Evolutionary conservation across 2,329 filamentous ascomycete species (phyloP), one percentile per base, ranked within the genome.

Genomic region (Colletotrichum graminicola): DNA sequence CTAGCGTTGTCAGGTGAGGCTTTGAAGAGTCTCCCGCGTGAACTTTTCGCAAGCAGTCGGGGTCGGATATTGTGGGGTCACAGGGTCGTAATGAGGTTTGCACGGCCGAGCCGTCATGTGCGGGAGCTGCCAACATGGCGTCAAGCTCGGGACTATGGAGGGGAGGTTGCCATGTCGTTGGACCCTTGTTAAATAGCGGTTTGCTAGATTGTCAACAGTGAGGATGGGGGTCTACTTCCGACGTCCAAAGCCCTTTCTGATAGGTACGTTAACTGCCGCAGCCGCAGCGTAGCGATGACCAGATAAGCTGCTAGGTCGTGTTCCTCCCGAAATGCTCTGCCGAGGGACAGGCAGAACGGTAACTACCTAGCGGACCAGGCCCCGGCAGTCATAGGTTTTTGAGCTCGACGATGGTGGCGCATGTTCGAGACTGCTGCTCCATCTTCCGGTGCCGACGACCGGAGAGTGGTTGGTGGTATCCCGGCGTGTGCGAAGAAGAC

Each of bases 351-450:
- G 32, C 59, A 49, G 51, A 32, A 64, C 55, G 49, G 62, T n/a
- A 67, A 49, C 32, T n/a, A 67, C 41, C 32, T 60, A 49, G 59
- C 49, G 36, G 36, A 16, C 57, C 59, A 45, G 45, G 64, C 49
- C 34, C 45, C 14, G 56, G 55, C 51, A 54, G 39, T 34, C 52
- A 47, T 36, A 29, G 65, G 49, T 34, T 64, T 68, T 34, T 68
- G 52, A 62, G 68, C 68, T 71, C 29, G 65, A 23, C 52, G 5
- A 29, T 55, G 39, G 65, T 69, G 69, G 65, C 69, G 39, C 54
- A 36, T 51, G 23, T 57, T 62, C 21, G 39, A 49, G 52, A 34
- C 26, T 16, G 39, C 36, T 16, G 26, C 12, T 41, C 45, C 66
- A 47, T 41, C 14, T 26, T 62, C 62, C 62, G 49, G 60, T 5